phyloP scores from a whole-genome alignment of 2,329 filamentous ascomycete species.

The Mariannaea sp. region DNA sequence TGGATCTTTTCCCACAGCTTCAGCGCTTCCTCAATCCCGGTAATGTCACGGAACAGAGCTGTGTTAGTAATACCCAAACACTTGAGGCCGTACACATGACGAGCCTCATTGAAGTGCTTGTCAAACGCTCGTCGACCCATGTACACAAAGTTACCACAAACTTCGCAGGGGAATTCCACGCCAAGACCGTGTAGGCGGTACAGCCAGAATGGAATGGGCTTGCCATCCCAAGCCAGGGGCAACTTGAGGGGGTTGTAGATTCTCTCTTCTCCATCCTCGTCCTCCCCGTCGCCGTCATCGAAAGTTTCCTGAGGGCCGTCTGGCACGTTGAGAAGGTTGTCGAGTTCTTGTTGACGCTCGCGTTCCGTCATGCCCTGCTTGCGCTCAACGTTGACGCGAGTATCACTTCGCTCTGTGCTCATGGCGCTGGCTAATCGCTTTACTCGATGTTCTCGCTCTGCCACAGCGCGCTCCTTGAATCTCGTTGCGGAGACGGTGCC shows the following conservation, averaged over 20 bases:
- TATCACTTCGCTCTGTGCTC: conserved; percentile 86
- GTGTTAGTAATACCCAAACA: conserved; percentile 93
- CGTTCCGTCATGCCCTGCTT: conserved; percentile 97
- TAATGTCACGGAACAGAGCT: conserved; percentile 91
- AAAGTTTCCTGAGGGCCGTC: conserved; percentile 42
- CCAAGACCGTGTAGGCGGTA: conserved; percentile 96
- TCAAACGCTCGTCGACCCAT: conserved; percentile 96
- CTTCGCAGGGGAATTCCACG: conserved; percentile 93
- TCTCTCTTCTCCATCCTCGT: conserved; percentile 79
- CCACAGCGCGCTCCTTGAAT: conserved; percentile 87
- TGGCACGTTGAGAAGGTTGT: conserved; percentile 70
- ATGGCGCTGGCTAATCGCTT: conserved; percentile 80
- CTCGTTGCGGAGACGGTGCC: conserved; percentile 51
- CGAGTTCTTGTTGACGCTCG: conserved; percentile 91
- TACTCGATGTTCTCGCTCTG: conserved; percentile 84
- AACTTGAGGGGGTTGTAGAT: conserved; percentile 98
- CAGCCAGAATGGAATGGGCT: conserved; percentile 98
- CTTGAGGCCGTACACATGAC: conserved; percentile 92
- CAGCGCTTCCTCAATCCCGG: conserved; percentile 84
- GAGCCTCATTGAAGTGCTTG: conserved; percentile 95
- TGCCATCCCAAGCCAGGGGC: conserved; percentile 96
- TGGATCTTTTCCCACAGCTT: conserved; percentile 93
- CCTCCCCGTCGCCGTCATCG: conserved; percentile 69
- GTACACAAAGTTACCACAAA: conserved; percentile 98
- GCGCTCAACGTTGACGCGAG: conserved; percentile 91